phyloP scores from a whole-genome alignment of 306 rosid species.

The Prunus padus region DNA sequence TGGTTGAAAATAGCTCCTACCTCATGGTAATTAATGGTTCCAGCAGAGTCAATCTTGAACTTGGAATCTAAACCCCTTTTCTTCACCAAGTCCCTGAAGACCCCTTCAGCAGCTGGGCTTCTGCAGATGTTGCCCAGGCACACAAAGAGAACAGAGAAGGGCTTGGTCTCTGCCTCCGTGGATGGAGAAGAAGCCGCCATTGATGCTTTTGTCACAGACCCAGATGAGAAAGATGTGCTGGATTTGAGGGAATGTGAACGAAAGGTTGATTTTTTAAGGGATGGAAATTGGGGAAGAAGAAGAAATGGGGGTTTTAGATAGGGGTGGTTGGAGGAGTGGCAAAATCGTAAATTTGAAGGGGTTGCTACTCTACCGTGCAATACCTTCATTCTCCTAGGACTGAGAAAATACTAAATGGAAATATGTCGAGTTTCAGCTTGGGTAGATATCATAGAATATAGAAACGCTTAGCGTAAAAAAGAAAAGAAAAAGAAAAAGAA shows the following conservation, averaged over 20 bases:
- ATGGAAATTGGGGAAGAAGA: slow-evolving; percentile 23
- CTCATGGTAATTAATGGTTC: slow-evolving; percentile 83
- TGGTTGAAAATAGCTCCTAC: slow-evolving; percentile 25
- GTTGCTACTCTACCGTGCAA: slow-evolving; percentile 12
- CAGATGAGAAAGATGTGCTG: slow-evolving; percentile 25
- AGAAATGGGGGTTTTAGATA: slow-evolving; percentile 20
- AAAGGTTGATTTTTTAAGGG: slow-evolving; percentile 19
- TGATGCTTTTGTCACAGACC: slow-evolving; percentile 41
- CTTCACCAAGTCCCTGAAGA: slow-evolving; percentile 71
- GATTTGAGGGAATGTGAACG: slow-evolving; percentile 26
- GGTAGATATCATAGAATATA: too few species aligned
- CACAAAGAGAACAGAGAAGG: slow-evolving; percentile 71
- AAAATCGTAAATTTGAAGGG: slow-evolving; percentile 39
- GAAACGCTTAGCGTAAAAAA: too few species aligned
- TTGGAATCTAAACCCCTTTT: slow-evolving; percentile 59
- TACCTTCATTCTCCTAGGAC: slow-evolving; percentile 31
- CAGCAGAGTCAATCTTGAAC: slow-evolving; percentile 75
- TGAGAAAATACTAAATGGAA: not conserved
- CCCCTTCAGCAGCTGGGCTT: slow-evolving; percentile 96
- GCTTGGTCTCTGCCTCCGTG: slow-evolving; percentile 40
- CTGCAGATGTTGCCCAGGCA: slow-evolving; percentile 91
- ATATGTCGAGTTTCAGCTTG: too few species aligned
- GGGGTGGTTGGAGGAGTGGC: slow-evolving; percentile 38
- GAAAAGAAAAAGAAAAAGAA: too few species aligned
- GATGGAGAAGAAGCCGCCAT: slow-evolving; percentile 54